Evolutionary conservation across 2,329 filamentous ascomycete genomes (phyloP).

Genomic region (Penicillium sclerotiorum): DNA sequence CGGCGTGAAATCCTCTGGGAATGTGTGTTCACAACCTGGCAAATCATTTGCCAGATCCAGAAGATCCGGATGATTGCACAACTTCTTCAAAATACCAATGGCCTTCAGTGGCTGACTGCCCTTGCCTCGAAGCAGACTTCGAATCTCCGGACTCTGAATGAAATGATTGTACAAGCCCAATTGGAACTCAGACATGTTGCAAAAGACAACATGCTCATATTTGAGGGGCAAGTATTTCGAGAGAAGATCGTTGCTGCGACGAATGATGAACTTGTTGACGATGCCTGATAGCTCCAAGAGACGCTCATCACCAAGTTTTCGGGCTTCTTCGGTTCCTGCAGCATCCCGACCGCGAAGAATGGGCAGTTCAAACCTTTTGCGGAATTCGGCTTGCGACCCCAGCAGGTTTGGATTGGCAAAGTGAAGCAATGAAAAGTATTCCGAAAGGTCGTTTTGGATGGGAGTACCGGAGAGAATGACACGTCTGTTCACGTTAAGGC

Average conservation of each 20-base stretch:
- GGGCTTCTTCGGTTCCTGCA: conserved; percentile 79
- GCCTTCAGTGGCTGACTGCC: conserved; percentile 95
- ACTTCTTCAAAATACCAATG: conserved; percentile 94
- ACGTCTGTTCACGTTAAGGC: conserved; percentile 82
- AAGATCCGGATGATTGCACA: conserved; percentile 96
- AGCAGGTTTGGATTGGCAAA: conserved; percentile 95
- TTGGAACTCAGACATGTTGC: conserved; percentile 90
- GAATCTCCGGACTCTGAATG: conserved; percentile 92
- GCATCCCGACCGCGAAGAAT: conserved; percentile 92
- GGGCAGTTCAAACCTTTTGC: conserved; percentile 89
- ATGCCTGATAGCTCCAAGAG: conserved; percentile 76
- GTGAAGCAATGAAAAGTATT: conserved; percentile 94
- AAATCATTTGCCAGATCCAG: conserved; percentile 81
- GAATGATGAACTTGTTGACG: conserved; percentile 98
- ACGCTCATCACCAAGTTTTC: conserved; percentile 79
- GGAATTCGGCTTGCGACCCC: conserved; percentile 85
- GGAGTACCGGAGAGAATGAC: conserved; percentile 96
- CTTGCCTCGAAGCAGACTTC: conserved; percentile 86
- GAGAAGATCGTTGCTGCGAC: conserved; percentile 94
- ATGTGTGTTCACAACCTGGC: conserved; percentile 79
- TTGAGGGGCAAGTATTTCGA: conserved; percentile 98
- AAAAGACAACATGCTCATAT: conserved; percentile 99
- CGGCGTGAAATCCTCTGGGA: conserved; percentile 83
- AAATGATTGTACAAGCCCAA: conserved; percentile 95
- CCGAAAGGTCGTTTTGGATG: conserved; percentile 97